phyloP scores from a whole-genome alignment of 495 filamentous ascomycete genomes.

The Umbilicaria muhlenbergii region DNA sequence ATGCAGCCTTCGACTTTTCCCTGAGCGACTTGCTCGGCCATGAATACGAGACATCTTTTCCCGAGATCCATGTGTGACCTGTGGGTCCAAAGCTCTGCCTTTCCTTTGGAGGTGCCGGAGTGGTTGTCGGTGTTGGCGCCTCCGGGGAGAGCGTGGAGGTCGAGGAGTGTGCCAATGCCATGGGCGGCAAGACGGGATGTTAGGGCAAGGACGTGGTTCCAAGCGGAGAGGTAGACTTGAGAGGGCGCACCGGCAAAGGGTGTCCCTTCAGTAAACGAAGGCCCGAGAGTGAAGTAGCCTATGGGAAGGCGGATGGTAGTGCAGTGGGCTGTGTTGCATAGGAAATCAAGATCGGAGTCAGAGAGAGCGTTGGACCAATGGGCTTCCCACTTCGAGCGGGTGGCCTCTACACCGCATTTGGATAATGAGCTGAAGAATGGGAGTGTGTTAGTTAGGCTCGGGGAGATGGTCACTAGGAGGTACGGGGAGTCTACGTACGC shows the following conservation, averaged over 20 bases:
- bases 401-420: conserved; percentile 26
- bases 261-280: conserved; percentile 28
- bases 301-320: conserved; percentile 40
- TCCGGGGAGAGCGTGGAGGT: conserved; percentile 39
- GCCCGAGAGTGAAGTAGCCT: conserved; percentile 37
- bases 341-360: conserved; percentile 29
- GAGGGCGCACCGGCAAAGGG: conserved; percentile 25
- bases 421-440: conserved; percentile 17
- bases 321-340: conserved; percentile 26
- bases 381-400: conserved; percentile 29
- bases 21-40: conserved; percentile 23
- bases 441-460: not conserved
- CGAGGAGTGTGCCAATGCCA: conserved; percentile 36
- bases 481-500: conserved; percentile 7
- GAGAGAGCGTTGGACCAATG: conserved; percentile 31
- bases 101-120: conserved; percentile 29
- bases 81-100: conserved; percentile 28
- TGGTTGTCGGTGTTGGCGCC: conserved; percentile 34
- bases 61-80: conserved; percentile 18
- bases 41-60: conserved; percentile 24
- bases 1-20: conserved; percentile 25
- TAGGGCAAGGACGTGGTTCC: conserved; percentile 26
- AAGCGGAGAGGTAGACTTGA: conserved; percentile 32
- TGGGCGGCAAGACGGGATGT: conserved; percentile 21
- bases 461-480: not conserved